Conservation (phyloP, 768 basidiomycete genomes). For the Mycena capillaripes region DNA sequence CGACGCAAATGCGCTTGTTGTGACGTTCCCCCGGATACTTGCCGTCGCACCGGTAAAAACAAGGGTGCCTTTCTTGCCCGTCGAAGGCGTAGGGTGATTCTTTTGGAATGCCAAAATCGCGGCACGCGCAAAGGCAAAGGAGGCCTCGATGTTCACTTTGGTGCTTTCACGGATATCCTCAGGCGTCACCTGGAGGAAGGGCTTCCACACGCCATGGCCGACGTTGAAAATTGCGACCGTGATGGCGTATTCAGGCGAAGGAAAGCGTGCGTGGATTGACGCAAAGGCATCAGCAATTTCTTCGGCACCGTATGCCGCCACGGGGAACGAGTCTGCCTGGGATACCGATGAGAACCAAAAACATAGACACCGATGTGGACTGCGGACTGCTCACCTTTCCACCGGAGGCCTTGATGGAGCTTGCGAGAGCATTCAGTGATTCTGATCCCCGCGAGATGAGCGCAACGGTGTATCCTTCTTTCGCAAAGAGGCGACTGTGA, state of each 20-base stretch:
- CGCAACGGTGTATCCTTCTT: conserved; percentile 76
- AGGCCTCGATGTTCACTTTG: conserved; percentile 67
- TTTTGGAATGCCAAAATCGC: conserved; percentile 72
- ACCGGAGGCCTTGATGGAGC: conserved; percentile 68
- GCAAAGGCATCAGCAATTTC: conserved; percentile 66
- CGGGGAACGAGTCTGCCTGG: conserved; percentile 70
- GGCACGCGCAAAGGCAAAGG: conserved; percentile 75
- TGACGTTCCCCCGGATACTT: conserved; percentile 70
- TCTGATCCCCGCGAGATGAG: conserved; percentile 72
- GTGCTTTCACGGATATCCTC: conserved; percentile 66
- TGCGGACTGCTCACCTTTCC: conserved; percentile 62
- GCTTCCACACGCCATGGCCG: conserved; percentile 71
- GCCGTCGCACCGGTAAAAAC: conserved; percentile 85
- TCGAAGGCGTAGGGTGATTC: conserved; percentile 61
- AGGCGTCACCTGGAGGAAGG: conserved; percentile 74
- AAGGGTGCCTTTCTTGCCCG: conserved; percentile 73
- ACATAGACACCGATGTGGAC: neutral
- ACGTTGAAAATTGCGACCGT: conserved; percentile 78
- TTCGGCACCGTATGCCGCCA: conserved; percentile 63
- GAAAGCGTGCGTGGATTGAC: conserved; percentile 60
- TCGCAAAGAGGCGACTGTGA: conserved; percentile 69
- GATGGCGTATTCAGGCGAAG: conserved; percentile 63
- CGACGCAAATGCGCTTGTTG: conserved; percentile 74
- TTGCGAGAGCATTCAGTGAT: conserved; percentile 64
- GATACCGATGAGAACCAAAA: conserved; percentile 23